phyloP scores from a whole-genome alignment of 75 land plant genomes.

The Pinus albicaulis region DNA sequence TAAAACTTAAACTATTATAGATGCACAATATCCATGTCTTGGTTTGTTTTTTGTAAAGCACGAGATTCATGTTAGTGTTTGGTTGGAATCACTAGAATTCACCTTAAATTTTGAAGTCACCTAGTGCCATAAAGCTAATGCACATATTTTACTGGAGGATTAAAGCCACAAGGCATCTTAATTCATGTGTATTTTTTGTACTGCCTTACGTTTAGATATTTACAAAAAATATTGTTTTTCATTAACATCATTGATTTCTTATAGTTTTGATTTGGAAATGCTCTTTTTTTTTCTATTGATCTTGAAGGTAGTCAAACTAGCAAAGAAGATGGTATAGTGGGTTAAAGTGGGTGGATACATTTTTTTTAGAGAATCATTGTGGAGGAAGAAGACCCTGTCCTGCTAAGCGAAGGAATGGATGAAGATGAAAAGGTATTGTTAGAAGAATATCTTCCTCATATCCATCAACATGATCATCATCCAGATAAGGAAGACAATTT shows the following conservation, averaged over 20 bases:
- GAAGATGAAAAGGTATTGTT: too few relatives aligned
- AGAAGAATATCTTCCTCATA: too few relatives aligned
- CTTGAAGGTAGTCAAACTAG: slow-evolving; percentile 22
- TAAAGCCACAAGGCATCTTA: background rate
- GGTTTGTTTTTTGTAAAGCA: too few relatives aligned
- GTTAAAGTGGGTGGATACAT: slow-evolving; percentile 34
- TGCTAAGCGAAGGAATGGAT: too few relatives aligned
- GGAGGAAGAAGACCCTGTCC: too few relatives aligned
- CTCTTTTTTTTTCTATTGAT: background rate
- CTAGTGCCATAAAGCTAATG: too few relatives aligned
- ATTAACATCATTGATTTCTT: background rate
- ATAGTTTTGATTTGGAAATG: background rate
- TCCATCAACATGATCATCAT: too few relatives aligned
- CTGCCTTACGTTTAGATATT: background rate
- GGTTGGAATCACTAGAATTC: background rate
- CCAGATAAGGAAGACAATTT: too few relatives aligned
- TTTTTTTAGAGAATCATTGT: slow-evolving; percentile 54
- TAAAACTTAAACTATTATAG: too few relatives aligned
- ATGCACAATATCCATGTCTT: too few relatives aligned
- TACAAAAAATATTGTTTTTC: background rate
- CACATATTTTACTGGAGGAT: too few relatives aligned
- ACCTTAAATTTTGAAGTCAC: too few relatives aligned
- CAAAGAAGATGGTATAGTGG: slow-evolving; percentile 30
- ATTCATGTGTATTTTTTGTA: background rate
- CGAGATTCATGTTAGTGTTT: background rate